phyloP scores from a whole-genome alignment of 2,329 filamentous ascomycete species.

The Trichoderma atrobrunneum region DNA sequence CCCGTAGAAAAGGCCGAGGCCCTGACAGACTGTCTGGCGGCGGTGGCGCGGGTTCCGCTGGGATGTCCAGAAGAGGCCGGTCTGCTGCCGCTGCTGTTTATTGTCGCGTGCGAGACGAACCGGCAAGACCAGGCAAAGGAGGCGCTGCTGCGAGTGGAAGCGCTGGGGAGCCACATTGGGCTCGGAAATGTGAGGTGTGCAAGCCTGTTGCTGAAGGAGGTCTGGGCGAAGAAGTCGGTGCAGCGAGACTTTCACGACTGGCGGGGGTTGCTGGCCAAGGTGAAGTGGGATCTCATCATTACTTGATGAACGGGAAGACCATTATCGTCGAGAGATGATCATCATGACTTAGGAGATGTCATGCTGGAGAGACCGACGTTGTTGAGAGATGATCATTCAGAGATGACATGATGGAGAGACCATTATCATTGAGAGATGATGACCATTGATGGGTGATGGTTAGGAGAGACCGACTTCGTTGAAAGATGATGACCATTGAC shows the following conservation, averaged over 20 bases:
- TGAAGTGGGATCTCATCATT: slow-evolving; percentile 16
- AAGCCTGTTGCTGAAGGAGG: neutral
- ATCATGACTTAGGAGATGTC: neutral
- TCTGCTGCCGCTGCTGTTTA: slow-evolving; percentile 10
- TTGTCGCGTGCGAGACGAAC: neutral
- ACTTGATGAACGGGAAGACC: too few relatives aligned
- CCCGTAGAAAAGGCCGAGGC: neutral
- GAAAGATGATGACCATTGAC: neutral
- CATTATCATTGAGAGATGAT: neutral
- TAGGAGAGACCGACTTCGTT: too few relatives aligned
- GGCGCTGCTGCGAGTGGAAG: neutral
- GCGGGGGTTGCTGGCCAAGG: slow-evolving; percentile 1
- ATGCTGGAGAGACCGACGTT: neutral
- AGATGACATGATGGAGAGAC: neutral
- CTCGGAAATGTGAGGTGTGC: slow-evolving; percentile 6
- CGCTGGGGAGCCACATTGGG: slow-evolving; percentile 10
- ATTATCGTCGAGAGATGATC: too few relatives aligned
- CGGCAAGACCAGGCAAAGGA: neutral
- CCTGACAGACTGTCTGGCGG: slow-evolving; percentile 1
- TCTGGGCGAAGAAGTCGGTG: neutral
- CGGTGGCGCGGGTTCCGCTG: slow-evolving; percentile 3
- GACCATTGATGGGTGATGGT: too few relatives aligned
- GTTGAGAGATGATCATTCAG: neutral
- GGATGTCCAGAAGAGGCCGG: slow-evolving; percentile 14
- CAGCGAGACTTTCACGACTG: neutral